Percentiles rank a stretch among this genome's conserved stretches.
phyloP scores from a whole-genome alignment of 2,329 filamentous ascomycete species.

The Fusarium redolens region DNA sequence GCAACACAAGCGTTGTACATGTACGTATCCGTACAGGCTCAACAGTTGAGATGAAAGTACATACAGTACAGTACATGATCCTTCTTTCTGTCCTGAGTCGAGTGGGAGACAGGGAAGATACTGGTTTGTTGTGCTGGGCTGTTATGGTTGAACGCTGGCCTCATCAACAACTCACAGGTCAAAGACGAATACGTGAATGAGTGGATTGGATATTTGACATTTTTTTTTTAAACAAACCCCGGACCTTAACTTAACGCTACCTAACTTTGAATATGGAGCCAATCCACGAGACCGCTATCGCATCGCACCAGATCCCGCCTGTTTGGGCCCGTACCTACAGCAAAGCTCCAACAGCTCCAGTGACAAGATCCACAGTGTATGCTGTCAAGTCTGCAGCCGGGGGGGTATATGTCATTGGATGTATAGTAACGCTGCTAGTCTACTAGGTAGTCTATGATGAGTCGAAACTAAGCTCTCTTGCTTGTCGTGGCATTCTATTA shows the following conservation, averaged over 20 bases:
- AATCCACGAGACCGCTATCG: slow-evolving; percentile 35
- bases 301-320: slow-evolving; percentile 44
- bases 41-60: slow-evolving; percentile 13
- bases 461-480: background rate
- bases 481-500: slow-evolving; percentile 25
- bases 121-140: slow-evolving; percentile 9
- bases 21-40: background rate
- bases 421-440: background rate
- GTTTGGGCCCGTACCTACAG: slow-evolving; percentile 45
- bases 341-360: slow-evolving; percentile 19
- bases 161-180: slow-evolving; percentile 10
- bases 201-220: slow-evolving; percentile 14
- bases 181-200: slow-evolving; percentile 27
- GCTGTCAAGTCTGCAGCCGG: slow-evolving; percentile 35
- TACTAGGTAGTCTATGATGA: background rate
- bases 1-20: slow-evolving; percentile 30
- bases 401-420: background rate
- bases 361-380: slow-evolving; percentile 11
- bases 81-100: background rate
- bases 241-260: background rate
- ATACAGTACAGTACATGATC: background rate
- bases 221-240: background rate
- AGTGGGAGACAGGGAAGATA: background rate
- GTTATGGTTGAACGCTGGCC: slow-evolving; percentile 6
- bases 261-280: background rate